Base-by-base conservation (phyloP, 805 yeast species). In the Jamesozyma gamospora region DNA sequence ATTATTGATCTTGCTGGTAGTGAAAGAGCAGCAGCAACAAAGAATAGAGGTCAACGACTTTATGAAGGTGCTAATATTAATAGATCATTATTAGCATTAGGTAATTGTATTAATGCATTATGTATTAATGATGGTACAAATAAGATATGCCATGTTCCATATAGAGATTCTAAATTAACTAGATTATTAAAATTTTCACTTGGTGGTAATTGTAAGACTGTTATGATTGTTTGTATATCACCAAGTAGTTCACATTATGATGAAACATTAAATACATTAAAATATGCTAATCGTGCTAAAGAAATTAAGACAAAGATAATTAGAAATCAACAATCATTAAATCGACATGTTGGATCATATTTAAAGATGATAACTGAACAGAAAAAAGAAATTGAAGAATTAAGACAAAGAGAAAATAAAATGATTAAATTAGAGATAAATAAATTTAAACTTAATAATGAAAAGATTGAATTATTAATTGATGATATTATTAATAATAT, bases 61-160 rank as follows among this genome's bases (percentile, higher is more conserved):
- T 74, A 75, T 41, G 97, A 90, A 58, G 96, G 97, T 21, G 97
- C 96, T 12, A 85, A 85, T 57, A 90, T 90, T 55, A 90, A 90
- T 64, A 76, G 79, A 56, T 86, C 96, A 0, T 65, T 90, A 34
- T 62, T 90, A 36, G 95, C 97, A 0, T 67, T 90, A 34, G 97
- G 96, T 0, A 88, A 87, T 54, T 90, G 96, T 60, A 88, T 90
- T 45, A 87, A 86, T 59, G 95, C 96, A 1, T 66, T 88, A 32
- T 84, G 95, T 62, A 87, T 80, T 48, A 74, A 77, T 4, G 69
- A 79, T 41, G 66, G 74, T 37, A 63, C 73, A 41, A 70, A 73
- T 50, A 63, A 74, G 43, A 68, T 51, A 36, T 44, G 72, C 46
- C 96, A 87, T 63, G 74, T 90, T 10, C 97, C 97, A 0, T 90